A percentile compares a stretch with the other conserved stretches of the same genome.
Evolutionary conservation across 2,329 filamentous ascomycete genomes (phyloP).

Genomic region (Hymenoscyphus occultus): DNA sequence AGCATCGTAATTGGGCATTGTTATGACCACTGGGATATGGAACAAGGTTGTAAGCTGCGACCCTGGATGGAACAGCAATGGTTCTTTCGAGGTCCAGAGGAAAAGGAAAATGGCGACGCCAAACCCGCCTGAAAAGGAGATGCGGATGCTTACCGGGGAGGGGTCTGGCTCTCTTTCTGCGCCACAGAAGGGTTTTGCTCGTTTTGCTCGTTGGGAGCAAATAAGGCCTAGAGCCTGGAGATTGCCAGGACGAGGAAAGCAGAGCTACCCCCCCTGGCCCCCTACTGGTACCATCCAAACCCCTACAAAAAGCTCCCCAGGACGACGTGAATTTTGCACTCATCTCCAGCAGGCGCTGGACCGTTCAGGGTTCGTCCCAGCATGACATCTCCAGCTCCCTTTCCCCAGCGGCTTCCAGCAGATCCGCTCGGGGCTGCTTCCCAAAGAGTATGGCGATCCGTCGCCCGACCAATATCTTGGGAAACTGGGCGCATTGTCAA

Average conservation of each 20-base stretch:
- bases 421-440: constrained; percentile 4
- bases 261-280: background rate
- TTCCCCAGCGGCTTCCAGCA: constrained; percentile 4
- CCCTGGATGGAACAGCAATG: background rate
- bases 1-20: constrained; percentile 1
- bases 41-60: constrained; percentile 2
- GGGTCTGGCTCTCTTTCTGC: background rate
- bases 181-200: background rate
- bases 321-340: background rate
- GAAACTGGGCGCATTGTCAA: constrained; percentile 6
- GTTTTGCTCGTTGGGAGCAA: background rate
- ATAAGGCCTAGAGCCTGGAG: background rate
- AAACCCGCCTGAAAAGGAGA: background rate
- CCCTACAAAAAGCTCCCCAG: background rate
- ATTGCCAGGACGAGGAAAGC: background rate
- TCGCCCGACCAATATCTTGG: constrained; percentile 7
- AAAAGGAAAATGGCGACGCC: constrained; percentile 4
- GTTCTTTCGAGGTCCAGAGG: background rate
- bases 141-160: background rate
- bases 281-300: background rate
- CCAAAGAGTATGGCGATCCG: background rate
- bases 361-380: background rate
- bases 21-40: background rate
- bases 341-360: background rate
- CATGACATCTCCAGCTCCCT: background rate